Base-by-base conservation (phyloP, 768 basidiomycete species). In the Trametes punicea region DNA sequence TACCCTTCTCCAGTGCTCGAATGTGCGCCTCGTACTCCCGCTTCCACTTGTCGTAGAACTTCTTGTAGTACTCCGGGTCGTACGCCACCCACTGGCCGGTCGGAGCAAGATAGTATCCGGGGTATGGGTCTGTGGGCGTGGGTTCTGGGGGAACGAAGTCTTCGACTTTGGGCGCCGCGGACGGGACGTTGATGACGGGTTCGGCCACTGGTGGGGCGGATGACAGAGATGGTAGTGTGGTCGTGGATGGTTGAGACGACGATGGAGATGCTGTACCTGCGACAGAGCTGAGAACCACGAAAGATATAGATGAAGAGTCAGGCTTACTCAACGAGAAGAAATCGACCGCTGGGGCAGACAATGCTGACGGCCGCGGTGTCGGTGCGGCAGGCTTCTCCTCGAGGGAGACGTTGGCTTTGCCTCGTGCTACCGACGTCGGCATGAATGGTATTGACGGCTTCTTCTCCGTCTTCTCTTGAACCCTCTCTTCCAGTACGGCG, bases 41-140 rank as follows among this genome's bases (percentile, higher is more conserved):
- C 64, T 88, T 76, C 91, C 90, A 93, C 65, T 83, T 85, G 54
- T 82, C 78, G 63, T 83, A 76, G 67, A 86, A 88, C 42, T 74
- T 78, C 18, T 75, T 76, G 63, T 88, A 93, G 69, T 88, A 90
- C 30, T 66, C 77, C 0, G 81, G 70, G 48, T 93, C 89, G 65
- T 93, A 78, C 0, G 84, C 82, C 23, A 81, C 86, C 84, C 91
- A 95, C 30, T 78, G 70, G 16, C 92, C 92, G 6, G 88, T 87
- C 0, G 92, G 90, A 18, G 88, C 77, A 51, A 86, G 84, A 63
- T 93, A 93, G 73, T 93, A 94, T 6, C 92, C 92, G 0, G 92
- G 92, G 68, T 92, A 91, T 15, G 82, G 81, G 65, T 93, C 92
- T 7, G 76, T 75, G 3, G 81, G 80, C 6, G 84, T 86, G 1